Conservation (phyloP, 2,329 filamentous ascomycete genomes). For the Aspergillus sp. region DNA sequence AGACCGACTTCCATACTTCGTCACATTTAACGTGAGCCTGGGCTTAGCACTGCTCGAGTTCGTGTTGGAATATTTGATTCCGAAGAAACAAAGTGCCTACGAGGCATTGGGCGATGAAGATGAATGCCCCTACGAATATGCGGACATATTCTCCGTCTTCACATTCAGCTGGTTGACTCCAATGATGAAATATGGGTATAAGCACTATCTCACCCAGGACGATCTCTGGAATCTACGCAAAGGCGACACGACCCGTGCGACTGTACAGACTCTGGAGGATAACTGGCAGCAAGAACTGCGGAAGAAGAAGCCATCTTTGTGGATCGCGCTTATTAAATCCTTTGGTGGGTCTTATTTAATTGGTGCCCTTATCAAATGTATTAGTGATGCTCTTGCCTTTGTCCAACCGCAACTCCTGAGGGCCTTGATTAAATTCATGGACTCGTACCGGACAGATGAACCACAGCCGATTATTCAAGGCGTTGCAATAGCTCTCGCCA, state of each 20-base stretch:
- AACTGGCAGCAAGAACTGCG: conserved; percentile 70
- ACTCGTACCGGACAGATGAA: conserved; percentile 57
- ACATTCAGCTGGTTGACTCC: conserved; percentile 99
- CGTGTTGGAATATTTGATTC: conserved; percentile 73
- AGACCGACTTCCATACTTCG: conserved; percentile 63
- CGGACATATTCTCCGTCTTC: conserved; percentile 83
- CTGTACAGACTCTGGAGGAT: conserved; percentile 60
- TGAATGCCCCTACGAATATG: conserved; percentile 73
- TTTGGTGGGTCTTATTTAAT: conserved; percentile 79
- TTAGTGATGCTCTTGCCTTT: conserved; percentile 79
- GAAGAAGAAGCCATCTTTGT: conserved; percentile 70
- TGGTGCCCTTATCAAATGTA: conserved; percentile 78
- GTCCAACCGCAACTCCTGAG: conserved; percentile 84
- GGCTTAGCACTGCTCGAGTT: conserved; percentile 65
- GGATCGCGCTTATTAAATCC: conserved; percentile 73
- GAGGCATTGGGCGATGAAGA: conserved; percentile 58
- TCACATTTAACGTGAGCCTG: conserved; percentile 63
- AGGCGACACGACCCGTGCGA: conserved; percentile 68
- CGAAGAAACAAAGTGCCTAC: conserved; percentile 65
- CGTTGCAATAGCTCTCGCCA: conserved; percentile 76
- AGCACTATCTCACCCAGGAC: conserved; percentile 82
- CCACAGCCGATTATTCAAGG: conserved; percentile 76
- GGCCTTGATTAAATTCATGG: conserved; percentile 73
- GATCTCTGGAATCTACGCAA: conserved; percentile 88
- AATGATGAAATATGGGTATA: conserved; percentile 92